phyloP scores from a whole-genome alignment of 306 rosid species.

The Myrica gale region DNA sequence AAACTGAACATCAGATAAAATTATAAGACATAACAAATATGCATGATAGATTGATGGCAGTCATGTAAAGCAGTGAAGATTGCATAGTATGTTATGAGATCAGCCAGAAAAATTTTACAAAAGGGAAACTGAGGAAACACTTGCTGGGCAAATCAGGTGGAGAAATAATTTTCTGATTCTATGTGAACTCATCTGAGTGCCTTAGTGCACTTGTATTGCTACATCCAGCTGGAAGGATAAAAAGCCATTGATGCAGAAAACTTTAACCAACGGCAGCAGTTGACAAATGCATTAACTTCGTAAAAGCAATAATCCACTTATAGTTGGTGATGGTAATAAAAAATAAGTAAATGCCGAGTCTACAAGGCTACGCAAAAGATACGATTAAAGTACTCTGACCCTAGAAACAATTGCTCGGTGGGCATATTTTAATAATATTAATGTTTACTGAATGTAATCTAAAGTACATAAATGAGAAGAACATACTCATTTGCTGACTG shows the following conservation, averaged over 20 bases:
- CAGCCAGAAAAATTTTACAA: background rate
- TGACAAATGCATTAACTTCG: background rate
- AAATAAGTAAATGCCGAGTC: background rate
- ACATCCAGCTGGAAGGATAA: background rate
- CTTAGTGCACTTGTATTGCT: background rate
- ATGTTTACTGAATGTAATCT: background rate
- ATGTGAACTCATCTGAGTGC: background rate
- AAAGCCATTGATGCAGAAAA: background rate
- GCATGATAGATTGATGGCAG: background rate
- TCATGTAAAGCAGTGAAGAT: background rate
- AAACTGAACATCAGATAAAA: background rate
- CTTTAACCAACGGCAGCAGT: background rate
- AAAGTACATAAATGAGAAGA: constrained; percentile 10
- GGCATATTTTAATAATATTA: background rate
- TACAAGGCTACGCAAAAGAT: background rate
- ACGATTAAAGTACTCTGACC: background rate
- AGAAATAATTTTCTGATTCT: background rate
- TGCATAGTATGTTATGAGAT: background rate
- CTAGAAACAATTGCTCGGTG: constrained; percentile 9
- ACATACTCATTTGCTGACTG: constrained; percentile 89
- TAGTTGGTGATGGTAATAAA: background rate
- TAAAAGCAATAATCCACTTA: background rate
- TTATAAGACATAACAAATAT: background rate
- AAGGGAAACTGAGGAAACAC: background rate
- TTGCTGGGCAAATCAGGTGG: too few species aligned